Percentiles rank a stretch among this genome's conserved stretches.
phyloP scores from a whole-genome alignment of 164 flowering plant genomes.

The Magnolia sinica region DNA sequence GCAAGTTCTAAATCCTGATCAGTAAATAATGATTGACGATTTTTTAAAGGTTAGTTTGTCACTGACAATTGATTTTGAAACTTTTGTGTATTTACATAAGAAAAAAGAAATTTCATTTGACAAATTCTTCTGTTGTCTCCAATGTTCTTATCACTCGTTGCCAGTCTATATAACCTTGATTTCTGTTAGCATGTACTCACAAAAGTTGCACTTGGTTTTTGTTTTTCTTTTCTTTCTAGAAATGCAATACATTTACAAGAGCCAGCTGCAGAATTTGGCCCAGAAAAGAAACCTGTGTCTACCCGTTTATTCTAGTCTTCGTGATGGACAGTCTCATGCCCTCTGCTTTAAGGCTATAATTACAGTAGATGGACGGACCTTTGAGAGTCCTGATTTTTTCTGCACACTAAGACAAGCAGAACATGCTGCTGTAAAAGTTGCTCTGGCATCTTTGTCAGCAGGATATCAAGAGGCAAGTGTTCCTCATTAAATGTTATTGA shows the following conservation, averaged over 20 bases:
- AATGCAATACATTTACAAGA: conserved; percentile 38
- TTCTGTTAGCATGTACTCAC: not conserved
- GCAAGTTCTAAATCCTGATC: not conserved
- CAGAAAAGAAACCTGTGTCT: conserved; percentile 38
- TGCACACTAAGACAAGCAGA: conserved; percentile 65
- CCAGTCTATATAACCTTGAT: not conserved
- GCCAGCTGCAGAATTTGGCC: conserved; percentile 49
- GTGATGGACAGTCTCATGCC: conserved; percentile 62
- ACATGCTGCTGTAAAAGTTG: conserved; percentile 69
- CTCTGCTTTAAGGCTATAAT: conserved; percentile 58
- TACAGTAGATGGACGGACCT: conserved; percentile 51
- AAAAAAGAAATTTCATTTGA: not conserved
- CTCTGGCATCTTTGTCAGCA: conserved; percentile 43
- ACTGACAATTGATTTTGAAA: not conserved
- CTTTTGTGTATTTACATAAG: not conserved
- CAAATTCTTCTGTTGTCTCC: not conserved
- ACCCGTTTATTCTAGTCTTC: conserved; percentile 47
- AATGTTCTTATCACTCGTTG: not conserved
- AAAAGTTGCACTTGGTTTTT: not conserved
- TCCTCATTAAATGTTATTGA: not conserved
- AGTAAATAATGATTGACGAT: not conserved
- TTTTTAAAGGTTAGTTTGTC: not conserved
- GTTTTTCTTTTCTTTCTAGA: conserved; percentile 15
- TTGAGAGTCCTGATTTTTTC: conserved; percentile 41
- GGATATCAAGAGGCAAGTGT: conserved; percentile 44